Evolutionary conservation across 2,329 filamentous ascomycete genomes (phyloP), one percentile per base, ranked within the genome.

Genomic region (Aureobasidium sp.): DNA sequence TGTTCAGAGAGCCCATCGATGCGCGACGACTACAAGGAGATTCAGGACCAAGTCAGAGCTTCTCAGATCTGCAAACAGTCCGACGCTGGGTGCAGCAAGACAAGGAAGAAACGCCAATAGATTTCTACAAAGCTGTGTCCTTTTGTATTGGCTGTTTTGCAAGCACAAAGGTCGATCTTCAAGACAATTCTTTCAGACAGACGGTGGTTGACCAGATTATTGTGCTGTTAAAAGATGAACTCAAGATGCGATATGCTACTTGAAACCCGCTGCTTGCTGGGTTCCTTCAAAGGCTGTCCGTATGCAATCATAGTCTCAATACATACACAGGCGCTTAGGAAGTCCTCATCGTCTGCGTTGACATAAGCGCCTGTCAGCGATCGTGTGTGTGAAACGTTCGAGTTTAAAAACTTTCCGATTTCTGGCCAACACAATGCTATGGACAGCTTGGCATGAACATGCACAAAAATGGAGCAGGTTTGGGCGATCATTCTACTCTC

Each of bases 51-150:
- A 53, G 20, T 25, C 53, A 56, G 38, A 56, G 53, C 23, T 42
- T 56, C 23, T 40, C 53, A 4, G 53, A 56, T 56, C 36, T 56
- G 6, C 33, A 27, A 23, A 56, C 53, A 10, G 53, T 38, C 20
- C n/a, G 38, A 42, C n/a, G 38, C 13, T 56, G 53, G 53, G 23
- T 56, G 15, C 53, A 56, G 25, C 53, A 56, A 29, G 53, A 56
- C 23, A 56, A 42, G 36, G 53, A 42, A 29, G 38, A 56, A 27
- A 56, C 42, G 53, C 38, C 53, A 16, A 42, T 40, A 25, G 36
- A 25, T 36, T 56, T 40, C 15, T 27, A 56, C 36, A 42, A 56
- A 16, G 53, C 53, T 7, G 53, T 56, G 3, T 56, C 33, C 4
- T 56, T 40, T 10, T 56, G 53, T 33, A 56, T 56, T 10, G 38